Evolutionary conservation across 179 eudicot species (phyloP).

Genomic region (Drosera spatulata): DNA sequence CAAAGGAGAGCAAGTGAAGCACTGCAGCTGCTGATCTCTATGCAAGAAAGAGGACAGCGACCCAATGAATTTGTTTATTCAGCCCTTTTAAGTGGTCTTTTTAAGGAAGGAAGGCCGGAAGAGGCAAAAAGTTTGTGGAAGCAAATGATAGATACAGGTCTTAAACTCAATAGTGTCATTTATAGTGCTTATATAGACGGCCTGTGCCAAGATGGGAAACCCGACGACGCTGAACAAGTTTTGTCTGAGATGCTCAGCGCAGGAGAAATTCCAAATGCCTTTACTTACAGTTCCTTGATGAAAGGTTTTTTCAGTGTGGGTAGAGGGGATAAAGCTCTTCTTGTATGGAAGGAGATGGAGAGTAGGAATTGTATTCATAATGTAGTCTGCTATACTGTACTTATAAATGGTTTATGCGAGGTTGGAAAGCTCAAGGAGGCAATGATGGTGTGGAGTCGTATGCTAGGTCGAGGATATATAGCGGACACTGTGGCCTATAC

Average conservation of each 20-base stretch:
- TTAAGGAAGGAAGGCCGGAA: conserved; percentile 60
- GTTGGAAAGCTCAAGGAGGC: conserved; percentile 72
- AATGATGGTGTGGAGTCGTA: conserved; percentile 51
- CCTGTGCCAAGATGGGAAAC: conserved; percentile 50
- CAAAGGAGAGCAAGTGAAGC: conserved; percentile 63
- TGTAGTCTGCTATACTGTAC: conserved; percentile 65
- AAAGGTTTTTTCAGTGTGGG: conserved; percentile 65
- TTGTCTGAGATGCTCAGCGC: conserved; percentile 45
- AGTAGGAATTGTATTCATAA: conserved; percentile 24
- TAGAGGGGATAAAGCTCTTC: conserved; percentile 50
- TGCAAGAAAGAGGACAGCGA: conserved; percentile 64
- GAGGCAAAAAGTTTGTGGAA: conserved; percentile 61
- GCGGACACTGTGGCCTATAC: conserved; percentile 75
- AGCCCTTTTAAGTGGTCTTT: conserved; percentile 65
- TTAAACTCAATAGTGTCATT: conserved; percentile 54
- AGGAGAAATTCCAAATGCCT: conserved; percentile 63
- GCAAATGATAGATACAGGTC: conserved; percentile 50
- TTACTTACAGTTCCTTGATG: conserved; percentile 73
- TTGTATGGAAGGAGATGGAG: conserved; percentile 63
- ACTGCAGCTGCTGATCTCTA: conserved; percentile 27
- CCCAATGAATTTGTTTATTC: conserved; percentile 67
- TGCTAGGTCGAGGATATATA: conserved; percentile 51
- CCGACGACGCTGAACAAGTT: conserved; percentile 51
- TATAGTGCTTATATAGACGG: conserved; percentile 82
- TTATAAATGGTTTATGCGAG: conserved; percentile 66